Base-by-base conservation (phyloP, 805 yeast species). In the Cyberlindnera suaveolens region DNA sequence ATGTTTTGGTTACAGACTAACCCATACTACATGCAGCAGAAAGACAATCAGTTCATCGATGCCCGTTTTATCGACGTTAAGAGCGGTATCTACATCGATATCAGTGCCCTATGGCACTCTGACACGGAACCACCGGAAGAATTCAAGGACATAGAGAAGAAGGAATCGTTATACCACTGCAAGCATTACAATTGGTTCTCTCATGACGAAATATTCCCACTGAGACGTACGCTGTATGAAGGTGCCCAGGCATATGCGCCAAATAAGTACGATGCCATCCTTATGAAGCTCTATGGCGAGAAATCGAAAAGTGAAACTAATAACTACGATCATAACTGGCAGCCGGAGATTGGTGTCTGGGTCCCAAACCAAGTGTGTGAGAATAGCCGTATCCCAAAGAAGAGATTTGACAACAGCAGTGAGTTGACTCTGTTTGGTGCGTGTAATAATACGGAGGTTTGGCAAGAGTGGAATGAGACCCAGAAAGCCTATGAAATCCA, bases 31-130 rank as follows among this genome's bases (percentile, higher is more conserved):
- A 50, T 61, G 30, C 57, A 71, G 43, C 51, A 53, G 31, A 66
- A 66, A 44, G 73, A 69, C 15, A 69, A 70, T 46, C 80, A 79
- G 4, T 52, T 57, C 39, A 59, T 61, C 38, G 65, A 61, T 51
- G 61, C 74, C 7, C 56, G 80, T 38, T 72, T 72, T 51, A 72
- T 74, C 40, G 79, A 74, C 49, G 57, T 69, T 10, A 70, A 68
- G 42, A 65, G 74, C 13, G 78, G 79, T 6, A 60, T 71, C 40
- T 74, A 72, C 47, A 70, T 74, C 40, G 80, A 74, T 50, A 65
- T 74, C 31, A 71, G 78, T 5, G 78, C 68, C 1, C 37, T 61
- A n/a, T 53, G 60, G 59, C 34, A 46, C 30, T 48, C 58, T 13
- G 34, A 39, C 7, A 43, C 47, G 14, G 43, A 31, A 3, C 39